Percentiles rank a stretch among this genome's conserved stretches.
Evolutionary conservation across 73 alveolate genomes (phyloP).

Genomic region (Paramecium tetraurelia): DNA sequence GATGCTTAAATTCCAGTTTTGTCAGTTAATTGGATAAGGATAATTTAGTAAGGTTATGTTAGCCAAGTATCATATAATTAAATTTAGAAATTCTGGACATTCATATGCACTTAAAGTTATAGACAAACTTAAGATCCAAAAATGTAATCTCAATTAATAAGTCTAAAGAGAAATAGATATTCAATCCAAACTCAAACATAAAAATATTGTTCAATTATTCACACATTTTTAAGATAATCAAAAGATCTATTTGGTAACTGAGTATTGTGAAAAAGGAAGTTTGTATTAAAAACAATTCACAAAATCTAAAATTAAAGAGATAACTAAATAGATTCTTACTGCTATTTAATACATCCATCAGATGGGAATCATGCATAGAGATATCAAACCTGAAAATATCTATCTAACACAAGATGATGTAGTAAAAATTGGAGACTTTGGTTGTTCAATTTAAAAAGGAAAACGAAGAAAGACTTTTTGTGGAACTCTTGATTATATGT

Average conservation of each 20-base stretch:
- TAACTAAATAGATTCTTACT: not conserved
- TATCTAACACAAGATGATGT: not conserved
- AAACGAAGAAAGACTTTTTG: not conserved
- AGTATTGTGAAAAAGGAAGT: not conserved
- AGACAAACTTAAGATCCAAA: not conserved
- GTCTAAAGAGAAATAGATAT: not conserved
- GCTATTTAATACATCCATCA: not conserved
- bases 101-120: not conserved
- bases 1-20: not conserved
- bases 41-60: not conserved
- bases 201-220: not conserved
- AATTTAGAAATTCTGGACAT: not conserved
- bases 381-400: not conserved
- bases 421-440: not conserved
- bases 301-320: not conserved
- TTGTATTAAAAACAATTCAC: not conserved
- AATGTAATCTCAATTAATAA: not conserved
- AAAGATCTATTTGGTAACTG: not conserved
- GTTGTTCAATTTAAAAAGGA: not conserved
- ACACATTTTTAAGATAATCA: not conserved
- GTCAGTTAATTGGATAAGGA: not conserved
- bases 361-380: constrained; percentile 19
- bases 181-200: not conserved
- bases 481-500: not conserved
- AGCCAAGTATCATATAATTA: not conserved